phyloP scores from a whole-genome alignment of 495 filamentous ascomycete species.

The Bryoglossum gracile region DNA sequence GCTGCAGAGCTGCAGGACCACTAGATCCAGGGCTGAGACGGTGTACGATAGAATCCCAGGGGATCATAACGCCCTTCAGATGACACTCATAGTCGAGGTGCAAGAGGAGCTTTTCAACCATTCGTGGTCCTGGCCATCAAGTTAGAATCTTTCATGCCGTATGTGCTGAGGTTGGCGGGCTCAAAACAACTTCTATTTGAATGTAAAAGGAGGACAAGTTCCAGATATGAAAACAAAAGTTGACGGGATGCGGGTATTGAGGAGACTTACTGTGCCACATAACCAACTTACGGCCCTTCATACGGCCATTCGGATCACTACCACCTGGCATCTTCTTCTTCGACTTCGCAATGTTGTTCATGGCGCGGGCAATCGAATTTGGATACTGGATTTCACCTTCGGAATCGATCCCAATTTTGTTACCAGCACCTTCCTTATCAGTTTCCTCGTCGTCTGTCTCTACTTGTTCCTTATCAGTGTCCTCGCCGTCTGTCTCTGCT shows the following conservation, averaged over 20 bases:
- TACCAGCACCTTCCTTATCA: neutral
- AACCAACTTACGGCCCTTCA: conserved; percentile 27
- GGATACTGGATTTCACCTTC: no score
- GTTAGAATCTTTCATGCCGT: no score
- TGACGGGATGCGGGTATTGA: no score
- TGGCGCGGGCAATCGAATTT: no score
- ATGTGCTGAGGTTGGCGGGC: no score
- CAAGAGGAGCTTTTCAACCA: conserved; percentile 32
- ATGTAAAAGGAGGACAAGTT: no score
- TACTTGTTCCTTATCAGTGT: no score
- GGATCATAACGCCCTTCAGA: conserved; percentile 19
- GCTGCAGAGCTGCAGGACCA: conserved; percentile 25
- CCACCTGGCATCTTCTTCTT: neutral
- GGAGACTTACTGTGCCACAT: conserved; percentile 30
- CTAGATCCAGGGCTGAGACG: conserved; percentile 30
- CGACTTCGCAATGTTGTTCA: conserved; percentile 4
- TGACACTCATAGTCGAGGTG: conserved; percentile 29
- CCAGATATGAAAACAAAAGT: neutral
- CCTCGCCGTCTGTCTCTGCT: no score
- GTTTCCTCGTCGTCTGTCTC: neutral
- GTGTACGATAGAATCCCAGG: conserved; percentile 30
- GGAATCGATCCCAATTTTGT: no score
- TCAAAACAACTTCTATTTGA: no score
- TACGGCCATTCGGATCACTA: conserved; percentile 27
- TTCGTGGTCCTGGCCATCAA: conserved; percentile 26